Base-by-base conservation (phyloP, 257 asterid genomes). In the Rehmannia glutinosa region DNA sequence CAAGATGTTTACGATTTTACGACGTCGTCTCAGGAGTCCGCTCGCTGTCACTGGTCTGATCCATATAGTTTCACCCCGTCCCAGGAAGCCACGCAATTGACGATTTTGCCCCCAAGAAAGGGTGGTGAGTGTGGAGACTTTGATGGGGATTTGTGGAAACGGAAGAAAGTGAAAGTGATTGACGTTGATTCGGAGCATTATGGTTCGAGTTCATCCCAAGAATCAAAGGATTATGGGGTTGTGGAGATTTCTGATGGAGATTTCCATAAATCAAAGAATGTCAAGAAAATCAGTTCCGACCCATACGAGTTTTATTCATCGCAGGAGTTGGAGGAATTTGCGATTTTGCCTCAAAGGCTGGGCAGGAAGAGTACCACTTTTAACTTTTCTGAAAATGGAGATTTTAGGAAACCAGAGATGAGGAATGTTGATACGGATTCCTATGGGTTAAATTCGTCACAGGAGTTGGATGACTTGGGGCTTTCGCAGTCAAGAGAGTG, bases 1-100 rank as follows among this genome's bases (percentile, higher is more conserved):
- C 82, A 75, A 36, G 96, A 86, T 71, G 83, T 84, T 30, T 86
- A 75, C 73, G 77, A 78, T 73, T 83, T 89, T 49, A 61, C 78
- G n/a, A 74, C 72, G 62, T 73, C 90, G 43, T 78, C 91, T 13
- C 91, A 80, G 64, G 94, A 77, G 8, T 81, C 87, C 4, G 55
- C 77, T 57, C 70, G 62, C 54, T 83, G 87, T 76, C 43, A 23
- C 46, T 72, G 82, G 82, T 23, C 78, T 46, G 84, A 79, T 67
- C 80, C 84, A 1, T 68, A 75, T 21, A 17, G 54, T 53, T 79
- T 75, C 21, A 42, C 23, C 28, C 64, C 81, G 23, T 62, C 79
- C 4, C 74, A 75, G 68, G 82, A 79, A 1, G 55, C 71, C 30
- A 17, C 47, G 39, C 42, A 68, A 38, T 66, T 55, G 64, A 35